Percentiles rank a stretch among this genome's conserved stretches.
Evolutionary conservation across 805 yeast species (phyloP).

Genomic region (Kuraishia cidri): DNA sequence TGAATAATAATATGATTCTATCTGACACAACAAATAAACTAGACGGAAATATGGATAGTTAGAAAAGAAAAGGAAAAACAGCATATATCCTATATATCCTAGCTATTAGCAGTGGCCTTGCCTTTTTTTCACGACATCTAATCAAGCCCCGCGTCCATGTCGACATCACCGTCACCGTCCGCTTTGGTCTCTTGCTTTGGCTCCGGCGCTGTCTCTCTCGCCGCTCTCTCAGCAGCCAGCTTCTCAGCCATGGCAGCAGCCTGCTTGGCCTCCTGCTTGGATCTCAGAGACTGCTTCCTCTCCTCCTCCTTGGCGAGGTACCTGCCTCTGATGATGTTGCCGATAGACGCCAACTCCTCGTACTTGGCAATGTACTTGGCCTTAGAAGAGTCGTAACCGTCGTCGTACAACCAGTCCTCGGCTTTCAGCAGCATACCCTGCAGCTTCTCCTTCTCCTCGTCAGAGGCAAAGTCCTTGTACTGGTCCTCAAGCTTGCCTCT

Average conservation of each 20-base stretch:
- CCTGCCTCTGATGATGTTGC: constrained; percentile 94
- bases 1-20: too few species aligned
- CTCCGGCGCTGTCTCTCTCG: constrained; percentile 15
- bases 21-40: too few species aligned
- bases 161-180: constrained; percentile 26
- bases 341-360: constrained; percentile 92
- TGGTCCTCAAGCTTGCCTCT: constrained; percentile 95
- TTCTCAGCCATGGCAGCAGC: constrained; percentile 79
- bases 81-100: too few species aligned
- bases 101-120: too few species aligned
- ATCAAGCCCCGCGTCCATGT: constrained; percentile 22
- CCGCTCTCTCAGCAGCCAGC: constrained; percentile 71
- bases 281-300: constrained; percentile 79
- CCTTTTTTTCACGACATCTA: too few species aligned
- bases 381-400: constrained; percentile 93
- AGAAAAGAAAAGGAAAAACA: too few species aligned
- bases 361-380: constrained; percentile 96
- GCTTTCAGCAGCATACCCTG: constrained; percentile 67
- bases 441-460: constrained; percentile 80
- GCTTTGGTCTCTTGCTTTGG: constrained; percentile 14
- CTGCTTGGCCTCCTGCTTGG: constrained; percentile 82
- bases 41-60: too few species aligned
- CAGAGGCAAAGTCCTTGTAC: constrained; percentile 81
- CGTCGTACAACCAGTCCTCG: constrained; percentile 98
- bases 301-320: constrained; percentile 92